These are phyloP conservation scores for Xylaria sp. DNA, from an alignment of 2,329 filamentous ascomycete species.

Conservation along the genomic window DNA sequence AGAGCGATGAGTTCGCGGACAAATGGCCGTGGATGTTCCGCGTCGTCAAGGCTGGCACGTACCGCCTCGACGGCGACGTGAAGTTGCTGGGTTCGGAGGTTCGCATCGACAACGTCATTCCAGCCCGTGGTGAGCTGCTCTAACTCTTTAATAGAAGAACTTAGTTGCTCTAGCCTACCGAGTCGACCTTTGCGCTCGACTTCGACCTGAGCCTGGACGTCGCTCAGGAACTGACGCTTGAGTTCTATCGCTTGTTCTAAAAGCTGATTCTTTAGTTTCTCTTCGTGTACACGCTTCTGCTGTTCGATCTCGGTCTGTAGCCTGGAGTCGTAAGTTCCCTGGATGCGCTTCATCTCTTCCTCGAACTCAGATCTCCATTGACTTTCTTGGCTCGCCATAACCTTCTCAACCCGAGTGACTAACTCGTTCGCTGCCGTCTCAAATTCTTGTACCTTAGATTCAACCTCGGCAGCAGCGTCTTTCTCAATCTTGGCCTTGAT, in stretches of 20 bases:
- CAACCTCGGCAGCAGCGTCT: conserved; percentile 79
- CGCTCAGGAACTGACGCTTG: conserved; percentile 83
- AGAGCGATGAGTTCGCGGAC: conserved; percentile 92
- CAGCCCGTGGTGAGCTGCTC: conserved; percentile 89
- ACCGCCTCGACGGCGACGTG: conserved; percentile 96
- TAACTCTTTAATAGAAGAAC: conserved; percentile 80
- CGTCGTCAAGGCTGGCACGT: conserved; percentile 81
- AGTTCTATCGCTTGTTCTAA: conserved; percentile 90
- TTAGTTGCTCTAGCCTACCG: conserved; percentile 84
- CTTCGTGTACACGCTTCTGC: conserved; percentile 82
- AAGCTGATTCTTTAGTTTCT: conserved; percentile 84
- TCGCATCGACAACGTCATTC: conserved; percentile 90
- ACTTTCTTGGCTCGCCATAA: conserved; percentile 82
- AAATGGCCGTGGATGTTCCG: conserved; percentile 82
- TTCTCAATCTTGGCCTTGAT: conserved; percentile 77
- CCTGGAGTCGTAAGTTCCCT: conserved; percentile 81
- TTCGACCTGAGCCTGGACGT: conserved; percentile 86
- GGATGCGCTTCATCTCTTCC: conserved; percentile 83
- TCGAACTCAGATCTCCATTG: conserved; percentile 90
- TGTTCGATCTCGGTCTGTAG: conserved; percentile 82
- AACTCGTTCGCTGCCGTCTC: conserved; percentile 88
- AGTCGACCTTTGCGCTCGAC: conserved; percentile 87
- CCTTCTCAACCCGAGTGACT: conserved; percentile 85
- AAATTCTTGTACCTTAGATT: conserved; percentile 78
- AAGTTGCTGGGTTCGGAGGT: conserved; percentile 93